phyloP scores from a whole-genome alignment of 192 early-diverging fungal genomes.

The Entomortierella chlamydospora region DNA sequence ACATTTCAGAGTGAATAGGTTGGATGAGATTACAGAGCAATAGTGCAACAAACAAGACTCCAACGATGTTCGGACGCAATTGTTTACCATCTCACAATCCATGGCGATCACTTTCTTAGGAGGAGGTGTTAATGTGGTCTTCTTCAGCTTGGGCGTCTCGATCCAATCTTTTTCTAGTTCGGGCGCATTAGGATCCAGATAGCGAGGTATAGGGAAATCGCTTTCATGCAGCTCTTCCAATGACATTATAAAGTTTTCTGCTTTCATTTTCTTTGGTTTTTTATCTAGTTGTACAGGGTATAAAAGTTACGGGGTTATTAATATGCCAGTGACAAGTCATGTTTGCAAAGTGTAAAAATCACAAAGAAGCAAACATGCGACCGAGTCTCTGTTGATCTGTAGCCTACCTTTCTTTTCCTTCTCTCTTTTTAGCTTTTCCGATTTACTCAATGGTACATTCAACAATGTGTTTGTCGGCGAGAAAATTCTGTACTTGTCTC shows the following conservation, averaged over 20 bases:
- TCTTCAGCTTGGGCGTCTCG: constrained; percentile 53
- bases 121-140: constrained; percentile 26
- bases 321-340: too few relatives aligned
- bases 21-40: too few relatives aligned
- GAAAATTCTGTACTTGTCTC: constrained; percentile 45
- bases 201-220: constrained; percentile 59
- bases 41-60: neutral
- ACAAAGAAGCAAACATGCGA: too few relatives aligned
- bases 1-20: too few relatives aligned
- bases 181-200: constrained; percentile 30
- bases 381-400: too few relatives aligned
- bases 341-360: too few relatives aligned
- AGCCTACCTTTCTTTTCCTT: constrained; percentile 39
- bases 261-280: constrained; percentile 35
- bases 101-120: constrained; percentile 61
- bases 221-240: constrained; percentile 55
- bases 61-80: neutral
- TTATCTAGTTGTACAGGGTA: constrained; percentile 1
- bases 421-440: constrained; percentile 48
- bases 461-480: constrained; percentile 56
- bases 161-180: constrained; percentile 56
- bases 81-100: constrained; percentile 73
- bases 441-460: constrained; percentile 53
- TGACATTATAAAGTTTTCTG: constrained; percentile 58
- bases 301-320: neutral